Percentiles rank a stretch among this genome's conserved stretches.
Evolutionary conservation across 805 yeast species (phyloP).

Genomic region (Clavispora asparagi): DNA sequence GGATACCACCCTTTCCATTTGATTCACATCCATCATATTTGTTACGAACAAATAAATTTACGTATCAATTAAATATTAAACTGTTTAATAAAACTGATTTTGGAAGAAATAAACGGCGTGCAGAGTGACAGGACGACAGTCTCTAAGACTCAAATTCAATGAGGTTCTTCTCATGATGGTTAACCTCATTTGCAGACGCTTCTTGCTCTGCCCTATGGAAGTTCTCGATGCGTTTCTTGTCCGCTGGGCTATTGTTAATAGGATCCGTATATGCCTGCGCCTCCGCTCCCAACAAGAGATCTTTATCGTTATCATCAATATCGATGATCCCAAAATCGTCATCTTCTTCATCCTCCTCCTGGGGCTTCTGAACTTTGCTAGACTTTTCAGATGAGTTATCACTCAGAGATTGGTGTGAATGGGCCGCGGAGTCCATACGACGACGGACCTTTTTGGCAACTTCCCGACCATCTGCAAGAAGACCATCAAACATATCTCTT

Average conservation of each 20-base stretch:
- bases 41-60: neutral
- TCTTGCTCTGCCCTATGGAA: conserved; percentile 22
- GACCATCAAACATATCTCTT: conserved; percentile 84
- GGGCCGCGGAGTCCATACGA: conserved; percentile 73
- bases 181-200: conserved; percentile 5
- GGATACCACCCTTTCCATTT: neutral
- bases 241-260: conserved; percentile 8
- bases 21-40: neutral
- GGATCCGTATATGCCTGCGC: conserved; percentile 35
- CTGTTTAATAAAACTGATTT: neutral
- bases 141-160: conserved; percentile 41
- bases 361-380: conserved; percentile 5
- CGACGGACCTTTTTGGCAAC: conserved; percentile 87
- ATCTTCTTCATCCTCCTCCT: conserved; percentile 39
- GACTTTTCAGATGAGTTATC: conserved; percentile 17
- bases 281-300: conserved; percentile 46
- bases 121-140: neutral
- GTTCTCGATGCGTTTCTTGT: conserved; percentile 13
- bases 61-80: neutral
- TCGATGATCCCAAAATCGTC: conserved; percentile 39
- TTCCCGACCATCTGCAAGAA: conserved; percentile 86
- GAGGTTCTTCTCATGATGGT: conserved; percentile 20
- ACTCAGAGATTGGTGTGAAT: conserved; percentile 16
- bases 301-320: conserved; percentile 41
- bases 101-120: neutral